Base-by-base conservation (phyloP, 2,329 filamentous ascomycete genomes). In the Plenodomus lindquistii region DNA sequence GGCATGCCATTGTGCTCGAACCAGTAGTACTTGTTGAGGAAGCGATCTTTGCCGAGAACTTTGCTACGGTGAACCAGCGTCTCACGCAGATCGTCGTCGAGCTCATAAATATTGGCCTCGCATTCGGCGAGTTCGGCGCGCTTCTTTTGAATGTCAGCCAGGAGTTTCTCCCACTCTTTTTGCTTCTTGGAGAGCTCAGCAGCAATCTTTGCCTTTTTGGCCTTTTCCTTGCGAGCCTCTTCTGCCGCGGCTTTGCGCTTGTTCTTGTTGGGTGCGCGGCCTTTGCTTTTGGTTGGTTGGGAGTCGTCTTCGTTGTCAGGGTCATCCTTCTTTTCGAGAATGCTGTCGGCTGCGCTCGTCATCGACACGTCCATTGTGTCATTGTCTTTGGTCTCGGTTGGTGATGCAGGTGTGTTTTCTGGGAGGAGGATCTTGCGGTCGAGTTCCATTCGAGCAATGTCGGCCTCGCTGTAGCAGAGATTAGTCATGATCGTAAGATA, bases 21-120 rank as follows among this genome's bases (percentile, higher is more conserved):
- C 93, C 94, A 99, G 79, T 95, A 97, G 74, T 97, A 99, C 44
- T 93, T 85, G 73, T 99, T 97, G 85, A 93, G 96, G 79, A 96
- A 99, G 37, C 94, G 85, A 73, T 99, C 94, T 70, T 94, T 93
- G 51, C 94, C 94, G 20, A 99, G 80, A 16, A 93, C 85, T 54
- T 90, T 86, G 16, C 92, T 96, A 53, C 94, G 87, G 29, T 92
- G 90, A 63, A 93, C 96, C 72, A 97, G 90, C 35, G 92, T 91
- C 73, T 97, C 93, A 43, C 94, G 88, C 38, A 99, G 80, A 69
- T 97, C 92, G 63, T 95, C 92, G 62, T 97, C 93, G 42, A 96
- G 84, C 24, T 87, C 82, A 3, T 85, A 85, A 55, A 99, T 95
- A 63, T 93, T 87, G 5, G 88, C 87, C 70, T 99, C 93, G 65